A percentile compares a stretch with the other conserved stretches of the same genome.
These are phyloP conservation scores for Daldinia caldariorum DNA, from an alignment of 495 filamentous ascomycete species.

Conservation along the genomic window DNA sequence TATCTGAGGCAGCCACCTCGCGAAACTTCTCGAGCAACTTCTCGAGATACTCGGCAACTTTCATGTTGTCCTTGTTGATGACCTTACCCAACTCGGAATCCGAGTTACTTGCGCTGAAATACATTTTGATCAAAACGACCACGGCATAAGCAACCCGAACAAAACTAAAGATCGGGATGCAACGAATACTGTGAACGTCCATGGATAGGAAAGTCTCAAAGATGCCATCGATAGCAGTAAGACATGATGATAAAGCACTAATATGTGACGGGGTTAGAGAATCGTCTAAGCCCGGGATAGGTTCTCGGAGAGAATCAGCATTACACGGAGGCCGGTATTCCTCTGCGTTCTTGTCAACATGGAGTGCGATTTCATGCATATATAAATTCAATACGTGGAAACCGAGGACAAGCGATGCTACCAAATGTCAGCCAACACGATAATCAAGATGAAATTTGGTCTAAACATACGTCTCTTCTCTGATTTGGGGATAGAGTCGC, in stretches of 20 bases:
- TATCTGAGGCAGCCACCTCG: slow-evolving; percentile 68
- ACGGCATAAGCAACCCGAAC: slow-evolving; percentile 84
- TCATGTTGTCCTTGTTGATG: slow-evolving; percentile 76
- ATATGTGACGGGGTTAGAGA: slow-evolving; percentile 71
- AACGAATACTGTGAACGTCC: slow-evolving; percentile 69
- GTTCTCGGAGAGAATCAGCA: slow-evolving; percentile 57
- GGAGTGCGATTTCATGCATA: slow-evolving; percentile 86
- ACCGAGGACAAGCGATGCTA: slow-evolving; percentile 66
- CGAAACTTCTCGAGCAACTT: slow-evolving; percentile 72
- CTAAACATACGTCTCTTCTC: slow-evolving; percentile 55
- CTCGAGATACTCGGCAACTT: slow-evolving; percentile 79
- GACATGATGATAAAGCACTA: slow-evolving; percentile 74
- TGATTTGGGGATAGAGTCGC: slow-evolving; percentile 61
- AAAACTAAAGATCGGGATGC: slow-evolving; percentile 78
- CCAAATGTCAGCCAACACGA: slow-evolving; percentile 16
- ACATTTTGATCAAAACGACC: slow-evolving; percentile 89
- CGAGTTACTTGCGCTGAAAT: slow-evolving; percentile 76
- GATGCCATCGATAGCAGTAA: slow-evolving; percentile 76
- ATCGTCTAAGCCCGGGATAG: slow-evolving; percentile 50
- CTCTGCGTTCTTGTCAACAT: slow-evolving; percentile 73
- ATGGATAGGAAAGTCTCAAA: slow-evolving; percentile 74
- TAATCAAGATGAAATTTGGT: background rate
- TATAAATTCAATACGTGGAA: slow-evolving; percentile 78
- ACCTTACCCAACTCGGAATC: slow-evolving; percentile 77
- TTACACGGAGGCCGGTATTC: slow-evolving; percentile 62